A percentile compares a stretch with the other conserved stretches of the same genome.
These are phyloP conservation scores for Chenopodium suecicum DNA, from an alignment of 148 eudicot species.

Conservation along the genomic window DNA sequence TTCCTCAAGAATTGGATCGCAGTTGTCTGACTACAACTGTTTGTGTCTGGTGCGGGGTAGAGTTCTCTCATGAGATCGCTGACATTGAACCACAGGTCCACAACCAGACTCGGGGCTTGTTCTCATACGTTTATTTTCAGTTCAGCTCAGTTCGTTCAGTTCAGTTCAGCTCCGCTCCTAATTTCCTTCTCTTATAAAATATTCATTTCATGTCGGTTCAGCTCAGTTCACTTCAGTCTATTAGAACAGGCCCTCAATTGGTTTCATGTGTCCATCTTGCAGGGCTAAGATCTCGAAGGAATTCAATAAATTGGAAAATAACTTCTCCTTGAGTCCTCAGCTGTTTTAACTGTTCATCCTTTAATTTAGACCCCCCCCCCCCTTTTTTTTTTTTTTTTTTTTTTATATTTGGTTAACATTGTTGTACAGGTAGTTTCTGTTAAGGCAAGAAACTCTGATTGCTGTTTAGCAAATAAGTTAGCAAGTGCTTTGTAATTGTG, in stretches of 20 bases:
- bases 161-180: too few relatives aligned
- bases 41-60: slow-evolving; percentile 68
- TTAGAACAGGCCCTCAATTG: slow-evolving; percentile 19
- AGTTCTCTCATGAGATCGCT: slow-evolving; percentile 46
- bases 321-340: slow-evolving; percentile 35
- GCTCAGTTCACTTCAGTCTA: too few relatives aligned
- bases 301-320: slow-evolving; percentile 39
- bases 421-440: slow-evolving; percentile 15
- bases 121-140: too few relatives aligned
- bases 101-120: slow-evolving; percentile 40
- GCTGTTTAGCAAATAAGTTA: background rate
- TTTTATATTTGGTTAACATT: slow-evolving; percentile 21
- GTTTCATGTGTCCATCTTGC: slow-evolving; percentile 73
- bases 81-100: slow-evolving; percentile 42
- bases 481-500: background rate
- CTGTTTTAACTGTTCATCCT: slow-evolving; percentile 3
- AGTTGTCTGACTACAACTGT: slow-evolving; percentile 35
- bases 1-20: slow-evolving; percentile 22
- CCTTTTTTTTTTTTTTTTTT: too few relatives aligned
- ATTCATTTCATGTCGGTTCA: too few relatives aligned
- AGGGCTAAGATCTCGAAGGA: slow-evolving; percentile 64
- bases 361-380: background rate
- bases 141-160: too few relatives aligned
- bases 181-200: too few relatives aligned
- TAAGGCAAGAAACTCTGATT: slow-evolving; percentile 8